Evolutionary conservation across 768 basidiomycete species (phyloP), one percentile per base, ranked within the genome.

Genomic region (Amanita exitialis): DNA sequence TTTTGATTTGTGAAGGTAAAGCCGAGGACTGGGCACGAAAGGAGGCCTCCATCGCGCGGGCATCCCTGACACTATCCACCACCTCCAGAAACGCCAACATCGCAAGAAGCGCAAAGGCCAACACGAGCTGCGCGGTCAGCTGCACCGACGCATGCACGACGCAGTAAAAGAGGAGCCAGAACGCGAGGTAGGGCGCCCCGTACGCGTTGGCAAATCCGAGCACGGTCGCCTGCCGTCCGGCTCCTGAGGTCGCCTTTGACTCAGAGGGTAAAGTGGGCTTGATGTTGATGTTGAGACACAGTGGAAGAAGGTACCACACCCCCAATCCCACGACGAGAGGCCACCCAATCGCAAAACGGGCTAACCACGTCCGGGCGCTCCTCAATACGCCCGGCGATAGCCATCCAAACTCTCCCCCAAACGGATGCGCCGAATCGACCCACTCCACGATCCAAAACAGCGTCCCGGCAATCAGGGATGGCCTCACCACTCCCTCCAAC

Each of bases 121-220:
- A 69, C 13, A 83, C 76, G 15, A 97, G 53, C 62, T 99, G 95
- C 0, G 87, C 94, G 0, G 86, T 83, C 3, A 91, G 76, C 57
- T 92, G 91, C 8, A 77, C 81, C 16, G 81, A 73, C 25, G 78
- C 65, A 64, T 81, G 88, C 8, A 86, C 69, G 10, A 84, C 48
- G 3, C 72, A 71, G 36, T 95, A 76, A 43, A 74, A 66, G 20
- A 86, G 73, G 6, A 77, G 71, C 78, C 86, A 86, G 60, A 96
- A 89, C 34, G 95, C 68, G 49, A 93, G 69, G 64, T 92, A 96
- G 1, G 90, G 80, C 13, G 92, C 82, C 13, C 92, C 95, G 59
- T 82, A 94, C 0, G 89, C 82, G 62, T 97, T 96, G 0, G 90
- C 88, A 59, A 83, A 95, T 0, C 94, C 94, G 1, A 91, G 65